Conservation (phyloP, 2,329 filamentous ascomycete species). For the Neoscytalidium dimidiatum region DNA sequence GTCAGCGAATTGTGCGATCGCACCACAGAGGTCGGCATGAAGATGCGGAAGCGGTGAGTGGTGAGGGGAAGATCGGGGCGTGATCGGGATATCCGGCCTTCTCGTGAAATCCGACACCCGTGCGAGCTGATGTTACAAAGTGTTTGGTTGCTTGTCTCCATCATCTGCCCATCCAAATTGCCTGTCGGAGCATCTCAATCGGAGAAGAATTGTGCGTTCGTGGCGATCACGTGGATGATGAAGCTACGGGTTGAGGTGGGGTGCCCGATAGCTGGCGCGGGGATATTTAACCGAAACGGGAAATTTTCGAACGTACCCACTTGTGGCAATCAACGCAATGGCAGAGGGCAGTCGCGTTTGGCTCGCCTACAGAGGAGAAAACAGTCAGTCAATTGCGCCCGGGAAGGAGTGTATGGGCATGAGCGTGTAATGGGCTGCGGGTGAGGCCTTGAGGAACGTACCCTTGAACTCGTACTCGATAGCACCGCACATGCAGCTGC, state of each 20-base stretch:
- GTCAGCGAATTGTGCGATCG: not conserved
- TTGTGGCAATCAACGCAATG: constrained; percentile 59
- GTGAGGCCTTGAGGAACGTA: constrained; percentile 3
- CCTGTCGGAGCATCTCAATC: no score
- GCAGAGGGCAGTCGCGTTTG: constrained; percentile 50
- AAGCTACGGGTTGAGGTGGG: not conserved
- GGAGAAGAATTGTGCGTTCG: no score
- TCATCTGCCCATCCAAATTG: no score
- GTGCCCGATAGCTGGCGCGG: not conserved
- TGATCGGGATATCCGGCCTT: no score
- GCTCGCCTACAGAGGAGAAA: constrained; percentile 38
- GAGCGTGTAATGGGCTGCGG: no score
- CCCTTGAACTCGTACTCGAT: constrained; percentile 33
- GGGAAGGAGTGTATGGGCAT: constrained; percentile 19
- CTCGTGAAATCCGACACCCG: no score
- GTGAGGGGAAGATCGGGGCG: not conserved
- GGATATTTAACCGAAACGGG: not conserved
- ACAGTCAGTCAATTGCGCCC: not conserved
- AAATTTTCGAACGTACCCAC: constrained; percentile 32
- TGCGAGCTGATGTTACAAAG: no score
- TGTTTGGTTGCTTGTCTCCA: no score
- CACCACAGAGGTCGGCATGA: not conserved
- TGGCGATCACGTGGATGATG: not conserved
- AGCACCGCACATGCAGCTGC: constrained; percentile 32
- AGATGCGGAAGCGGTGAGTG: not conserved